Evolutionary conservation across 2,329 filamentous ascomycete species (phyloP), one percentile per base, ranked within the genome.

Genomic region (Ophiostoma populinum): DNA sequence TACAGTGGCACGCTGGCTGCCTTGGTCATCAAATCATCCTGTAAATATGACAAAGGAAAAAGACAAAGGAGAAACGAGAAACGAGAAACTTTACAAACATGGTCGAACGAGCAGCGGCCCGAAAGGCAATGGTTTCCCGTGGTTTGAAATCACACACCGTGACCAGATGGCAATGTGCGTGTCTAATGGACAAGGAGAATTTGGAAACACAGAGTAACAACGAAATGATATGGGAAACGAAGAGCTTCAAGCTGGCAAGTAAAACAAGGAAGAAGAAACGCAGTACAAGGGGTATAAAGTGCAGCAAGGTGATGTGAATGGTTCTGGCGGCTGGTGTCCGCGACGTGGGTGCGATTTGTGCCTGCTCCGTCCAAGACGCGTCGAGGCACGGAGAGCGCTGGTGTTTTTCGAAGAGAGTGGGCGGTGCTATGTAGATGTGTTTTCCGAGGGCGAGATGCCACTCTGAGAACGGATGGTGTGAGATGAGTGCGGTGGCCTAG

Each of bases 201-300:
- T 16, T 21, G 29, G 29, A 27, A 15, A 30, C 7, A 24, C 10
- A 2, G 10, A 22, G 17, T 20, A 18, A 27, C 27, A 21, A 31
- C 8, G 5, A 12, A 11, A 18, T 26, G 13, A 22, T 17, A 31
- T 11, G 17, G 24, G 24, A 21, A 22, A 22, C n/a, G n/a, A 28
- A 34, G 11, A 27, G 9, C 17, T n/a, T 5, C 7, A 12, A 24
- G 7, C 9, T n/a, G n/a, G 11, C 7, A 25, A 24, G 4, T 32
- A 27, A 24, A 16, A 12, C 9, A 28, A 15, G 26, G 21, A 24
- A 19, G 19, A 32, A 30, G 20, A 32, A 32, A 32, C 30, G 30
- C 24, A 22, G 34, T 35, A 17, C 17, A 25, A 24, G 27, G 34
- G 34, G 34, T 36, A 36, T 36, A 36, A 36, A 17, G 34, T 35